Evolutionary conservation across 352 stramenopile species (phyloP).

Genomic region (Globisporangium polare): DNA sequence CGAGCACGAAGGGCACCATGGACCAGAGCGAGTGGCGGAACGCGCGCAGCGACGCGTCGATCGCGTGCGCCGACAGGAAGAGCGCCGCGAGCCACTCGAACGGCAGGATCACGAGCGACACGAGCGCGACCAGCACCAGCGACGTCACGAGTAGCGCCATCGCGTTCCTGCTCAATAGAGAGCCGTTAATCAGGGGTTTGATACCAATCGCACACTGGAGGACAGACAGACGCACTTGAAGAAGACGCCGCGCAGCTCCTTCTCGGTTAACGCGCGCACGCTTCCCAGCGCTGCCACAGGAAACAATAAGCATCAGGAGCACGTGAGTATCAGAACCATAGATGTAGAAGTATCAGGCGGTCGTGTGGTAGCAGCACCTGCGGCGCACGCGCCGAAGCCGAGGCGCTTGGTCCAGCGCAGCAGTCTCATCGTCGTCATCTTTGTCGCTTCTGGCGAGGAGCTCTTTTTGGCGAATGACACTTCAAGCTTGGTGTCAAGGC

Average conservation of each 20-base stretch:
- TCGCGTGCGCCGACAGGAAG: slow-evolving; percentile 30
- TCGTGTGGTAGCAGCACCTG: neutral
- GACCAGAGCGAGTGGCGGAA: slow-evolving; percentile 48
- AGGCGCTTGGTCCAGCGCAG: neutral
- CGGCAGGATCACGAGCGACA: slow-evolving; percentile 49
- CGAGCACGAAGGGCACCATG: slow-evolving; percentile 51
- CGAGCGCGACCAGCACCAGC: slow-evolving; percentile 42
- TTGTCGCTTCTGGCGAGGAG: neutral
- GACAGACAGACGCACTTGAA: slow-evolving; percentile 19
- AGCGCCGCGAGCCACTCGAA: slow-evolving; percentile 54
- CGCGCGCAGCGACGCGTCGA: slow-evolving; percentile 44
- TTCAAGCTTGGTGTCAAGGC: neutral
- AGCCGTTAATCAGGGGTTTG: neutral
- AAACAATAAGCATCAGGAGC: neutral
- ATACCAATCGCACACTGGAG: too few relatives aligned
- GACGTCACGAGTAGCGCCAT: slow-evolving; percentile 49
- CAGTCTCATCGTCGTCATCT: neutral
- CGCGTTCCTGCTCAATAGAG: slow-evolving; percentile 28
- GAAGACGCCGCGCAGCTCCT: slow-evolving; percentile 44
- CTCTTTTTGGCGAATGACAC: neutral
- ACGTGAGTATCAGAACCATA: neutral
- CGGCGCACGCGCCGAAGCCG: slow-evolving; percentile 4
- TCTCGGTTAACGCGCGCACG: slow-evolving; percentile 36
- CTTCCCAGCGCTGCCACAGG: slow-evolving; percentile 18
- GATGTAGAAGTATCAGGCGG: neutral